Percentiles rank a stretch among this genome's conserved stretches.
Conservation (phyloP, 306 rosid genomes). For the Corylus heterophylla region DNA sequence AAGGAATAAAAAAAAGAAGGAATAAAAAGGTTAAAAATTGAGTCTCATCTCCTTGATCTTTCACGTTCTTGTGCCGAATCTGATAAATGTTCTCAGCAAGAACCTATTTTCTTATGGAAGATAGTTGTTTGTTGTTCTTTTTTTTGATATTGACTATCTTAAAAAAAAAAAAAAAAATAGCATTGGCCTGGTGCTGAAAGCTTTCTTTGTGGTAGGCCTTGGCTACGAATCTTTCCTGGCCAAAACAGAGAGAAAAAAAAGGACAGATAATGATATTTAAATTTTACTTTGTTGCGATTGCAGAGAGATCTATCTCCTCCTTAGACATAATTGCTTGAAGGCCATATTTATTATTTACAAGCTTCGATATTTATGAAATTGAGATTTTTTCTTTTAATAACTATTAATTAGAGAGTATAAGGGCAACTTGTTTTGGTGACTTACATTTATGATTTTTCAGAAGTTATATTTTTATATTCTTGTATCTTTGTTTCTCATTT, state of each 20-base stretch:
- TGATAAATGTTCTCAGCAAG: neutral
- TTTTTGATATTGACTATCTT: neutral
- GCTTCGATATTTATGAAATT: neutral
- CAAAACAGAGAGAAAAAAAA: neutral
- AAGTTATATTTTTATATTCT: neutral
- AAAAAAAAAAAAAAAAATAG: neutral
- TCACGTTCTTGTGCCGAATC: neutral
- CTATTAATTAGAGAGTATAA: neutral
- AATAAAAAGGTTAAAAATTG: neutral
- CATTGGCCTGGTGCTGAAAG: neutral
- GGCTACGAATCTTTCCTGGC: neutral
- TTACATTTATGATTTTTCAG: neutral
- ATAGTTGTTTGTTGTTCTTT: neutral
- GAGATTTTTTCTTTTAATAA: neutral
- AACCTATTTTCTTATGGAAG: neutral
- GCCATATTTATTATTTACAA: neutral
- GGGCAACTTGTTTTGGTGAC: neutral
- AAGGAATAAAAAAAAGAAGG: neutral
- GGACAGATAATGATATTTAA: too few species aligned
- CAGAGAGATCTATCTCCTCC: neutral
- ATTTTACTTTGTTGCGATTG: neutral
- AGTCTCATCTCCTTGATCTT: neutral
- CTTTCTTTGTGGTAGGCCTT: neutral
- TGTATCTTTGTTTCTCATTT: neutral
- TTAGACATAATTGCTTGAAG: neutral